These are phyloP conservation scores for Beta macrorhiza DNA, from an alignment of 179 eudicot species.

Conservation along the genomic window DNA sequence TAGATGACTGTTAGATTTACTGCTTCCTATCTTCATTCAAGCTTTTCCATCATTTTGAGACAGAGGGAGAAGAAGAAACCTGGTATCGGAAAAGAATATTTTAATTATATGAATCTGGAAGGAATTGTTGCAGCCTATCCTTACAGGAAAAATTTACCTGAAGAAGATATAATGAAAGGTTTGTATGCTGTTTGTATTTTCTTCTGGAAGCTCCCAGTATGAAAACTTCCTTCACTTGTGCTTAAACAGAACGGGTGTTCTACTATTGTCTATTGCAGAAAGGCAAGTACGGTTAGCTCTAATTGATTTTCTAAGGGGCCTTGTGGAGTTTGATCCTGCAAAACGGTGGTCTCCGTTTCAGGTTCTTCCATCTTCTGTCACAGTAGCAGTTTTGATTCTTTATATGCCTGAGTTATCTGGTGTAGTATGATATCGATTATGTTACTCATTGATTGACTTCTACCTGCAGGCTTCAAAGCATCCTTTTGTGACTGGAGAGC, in stretches of 20 bases:
- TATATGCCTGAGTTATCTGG: not conserved
- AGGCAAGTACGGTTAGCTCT: constrained; percentile 56
- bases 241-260: not conserved
- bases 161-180: constrained; percentile 79
- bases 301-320: constrained; percentile 92
- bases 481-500: constrained; percentile 97
- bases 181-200: constrained; percentile 22
- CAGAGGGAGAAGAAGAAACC: constrained; percentile 93
- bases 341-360: constrained; percentile 97
- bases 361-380: constrained; percentile 40
- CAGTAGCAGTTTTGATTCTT: not conserved
- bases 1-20: not conserved
- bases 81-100: constrained; percentile 81
- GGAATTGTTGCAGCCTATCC: constrained; percentile 80
- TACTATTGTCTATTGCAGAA: constrained; percentile 48
- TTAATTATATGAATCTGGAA: constrained; percentile 80
- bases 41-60: constrained; percentile 26
- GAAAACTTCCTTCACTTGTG: not conserved
- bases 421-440: not conserved
- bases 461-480: constrained; percentile 86
- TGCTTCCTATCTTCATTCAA: not conserved
- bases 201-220: not conserved
- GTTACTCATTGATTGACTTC: constrained; percentile 10
- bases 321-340: constrained; percentile 93
- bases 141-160: constrained; percentile 65